A percentile compares a stretch with the other conserved stretches of the same genome.
phyloP scores from a whole-genome alignment of 805 yeast genomes.

The Starmerella kuoi region DNA sequence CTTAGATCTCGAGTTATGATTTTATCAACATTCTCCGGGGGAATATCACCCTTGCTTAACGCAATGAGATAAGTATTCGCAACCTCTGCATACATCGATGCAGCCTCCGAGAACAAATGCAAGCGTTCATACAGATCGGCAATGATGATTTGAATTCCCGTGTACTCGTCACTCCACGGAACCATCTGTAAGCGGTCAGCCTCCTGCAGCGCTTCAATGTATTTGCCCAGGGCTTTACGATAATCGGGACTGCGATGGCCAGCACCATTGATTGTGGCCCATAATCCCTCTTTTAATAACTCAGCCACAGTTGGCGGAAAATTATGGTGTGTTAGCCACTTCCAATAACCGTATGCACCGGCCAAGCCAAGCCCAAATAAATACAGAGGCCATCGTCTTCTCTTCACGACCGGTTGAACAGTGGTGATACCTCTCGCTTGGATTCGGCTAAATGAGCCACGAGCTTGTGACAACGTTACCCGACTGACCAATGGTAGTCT shows the following conservation, averaged over 20 bases:
- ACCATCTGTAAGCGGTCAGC: conserved; percentile 47
- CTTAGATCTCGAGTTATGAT: conserved; percentile 59
- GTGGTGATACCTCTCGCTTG: conserved; percentile 9
- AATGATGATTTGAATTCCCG: conserved; percentile 77
- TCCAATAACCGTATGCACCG: conserved; percentile 21
- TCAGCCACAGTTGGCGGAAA: conserved; percentile 56
- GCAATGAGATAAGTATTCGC: conserved; percentile 40
- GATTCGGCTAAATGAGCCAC: no score
- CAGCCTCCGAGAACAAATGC: conserved; percentile 50
- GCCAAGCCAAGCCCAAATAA: conserved; percentile 9
- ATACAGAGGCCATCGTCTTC: conserved; percentile 12
- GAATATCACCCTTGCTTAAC: conserved; percentile 37
- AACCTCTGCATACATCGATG: conserved; percentile 53
- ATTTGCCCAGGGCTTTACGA: conserved; percentile 54
- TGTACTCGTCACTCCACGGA: conserved; percentile 61
- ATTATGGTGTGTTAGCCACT: conserved; percentile 25
- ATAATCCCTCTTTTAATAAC: conserved; percentile 57
- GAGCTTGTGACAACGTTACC: no score
- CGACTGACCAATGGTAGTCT: no score
- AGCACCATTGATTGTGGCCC: conserved; percentile 70
- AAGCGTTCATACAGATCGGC: conserved; percentile 78
- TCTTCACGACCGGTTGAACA: conserved; percentile 12
- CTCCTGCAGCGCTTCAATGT: conserved; percentile 59
- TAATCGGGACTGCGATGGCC: conserved; percentile 40
- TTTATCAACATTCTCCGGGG: conserved; percentile 39